Conservation (phyloP, 805 yeast species). For the Cyberlindnera mycetangii region DNA sequence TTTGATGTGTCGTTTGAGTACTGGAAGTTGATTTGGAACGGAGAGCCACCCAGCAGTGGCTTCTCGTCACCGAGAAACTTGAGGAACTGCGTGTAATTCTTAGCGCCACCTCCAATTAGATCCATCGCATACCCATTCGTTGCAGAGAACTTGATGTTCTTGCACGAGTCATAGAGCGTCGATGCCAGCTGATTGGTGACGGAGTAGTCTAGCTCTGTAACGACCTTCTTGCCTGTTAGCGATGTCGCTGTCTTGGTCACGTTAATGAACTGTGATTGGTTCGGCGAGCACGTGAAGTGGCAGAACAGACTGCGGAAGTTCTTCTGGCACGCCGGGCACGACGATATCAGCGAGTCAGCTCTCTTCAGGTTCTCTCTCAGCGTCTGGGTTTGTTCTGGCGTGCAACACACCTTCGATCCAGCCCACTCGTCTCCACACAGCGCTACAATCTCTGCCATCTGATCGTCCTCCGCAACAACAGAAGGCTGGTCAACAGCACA, state of each 20-base stretch:
- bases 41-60: conserved; percentile 92
- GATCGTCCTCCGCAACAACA: conserved; percentile 38
- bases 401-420: conserved; percentile 62
- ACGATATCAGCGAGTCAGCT: conserved; percentile 77
- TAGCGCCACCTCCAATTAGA: conserved; percentile 96
- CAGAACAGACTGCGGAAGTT: conserved; percentile 85
- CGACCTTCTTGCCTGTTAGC: conserved; percentile 51
- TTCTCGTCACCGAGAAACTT: conserved; percentile 93
- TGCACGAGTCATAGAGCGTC: conserved; percentile 77
- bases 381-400: conserved; percentile 53
- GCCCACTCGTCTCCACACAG: conserved; percentile 76
- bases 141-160: conserved; percentile 85
- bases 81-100: conserved; percentile 63
- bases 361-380: conserved; percentile 62
- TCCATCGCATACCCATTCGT: conserved; percentile 98
- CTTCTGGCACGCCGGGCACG: conserved; percentile 90
- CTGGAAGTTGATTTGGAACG: conserved; percentile 83
- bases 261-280: conserved; percentile 72
- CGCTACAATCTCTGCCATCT: conserved; percentile 44
- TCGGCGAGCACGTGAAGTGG: conserved; percentile 85
- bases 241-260: conserved; percentile 52
- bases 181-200: conserved; percentile 60
- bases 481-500: conserved; percentile 62
- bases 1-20: conserved; percentile 37
- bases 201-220: conserved; percentile 65